Conservation (phyloP, 768 basidiomycete genomes). For the Suillus placidus region DNA sequence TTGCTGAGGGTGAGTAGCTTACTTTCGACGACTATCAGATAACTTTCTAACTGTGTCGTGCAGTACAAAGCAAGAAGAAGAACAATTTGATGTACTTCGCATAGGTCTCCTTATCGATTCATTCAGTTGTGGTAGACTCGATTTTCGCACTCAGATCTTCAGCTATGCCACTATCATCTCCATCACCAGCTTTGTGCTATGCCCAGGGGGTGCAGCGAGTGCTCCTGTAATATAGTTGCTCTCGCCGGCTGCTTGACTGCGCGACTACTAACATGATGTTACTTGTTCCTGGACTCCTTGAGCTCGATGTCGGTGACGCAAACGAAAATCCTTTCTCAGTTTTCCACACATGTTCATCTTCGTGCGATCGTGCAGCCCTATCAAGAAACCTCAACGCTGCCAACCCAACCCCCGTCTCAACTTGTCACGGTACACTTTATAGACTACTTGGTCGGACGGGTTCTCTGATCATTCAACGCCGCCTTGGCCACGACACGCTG, state of each 20-base stretch:
- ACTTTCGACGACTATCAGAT: slow-evolving; percentile 20
- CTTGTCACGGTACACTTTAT: background rate
- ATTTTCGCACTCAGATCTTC: background rate
- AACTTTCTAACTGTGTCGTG: slow-evolving; percentile 16
- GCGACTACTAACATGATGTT: no score
- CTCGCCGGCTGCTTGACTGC: background rate
- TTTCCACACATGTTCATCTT: background rate
- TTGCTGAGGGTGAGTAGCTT: slow-evolving; percentile 69
- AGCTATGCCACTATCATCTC: background rate
- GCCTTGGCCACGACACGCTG: background rate
- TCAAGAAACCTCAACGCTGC: background rate
- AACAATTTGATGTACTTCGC: slow-evolving; percentile 96
- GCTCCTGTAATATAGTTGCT: background rate
- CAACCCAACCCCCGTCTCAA: background rate
- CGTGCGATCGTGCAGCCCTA: background rate
- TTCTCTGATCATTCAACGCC: background rate
- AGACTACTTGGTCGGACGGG: background rate
- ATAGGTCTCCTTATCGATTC: slow-evolving; percentile 38
- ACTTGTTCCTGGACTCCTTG: background rate
- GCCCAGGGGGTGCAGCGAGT: background rate
- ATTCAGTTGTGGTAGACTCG: slow-evolving; percentile 5
- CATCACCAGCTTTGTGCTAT: background rate
- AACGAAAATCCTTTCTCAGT: background rate
- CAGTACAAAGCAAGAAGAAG: slow-evolving; percentile 99
- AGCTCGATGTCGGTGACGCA: background rate